Evolutionary conservation across 1,139 yeast genomes (phyloP).

Genomic region (Lodderomyces elongisporus): DNA sequence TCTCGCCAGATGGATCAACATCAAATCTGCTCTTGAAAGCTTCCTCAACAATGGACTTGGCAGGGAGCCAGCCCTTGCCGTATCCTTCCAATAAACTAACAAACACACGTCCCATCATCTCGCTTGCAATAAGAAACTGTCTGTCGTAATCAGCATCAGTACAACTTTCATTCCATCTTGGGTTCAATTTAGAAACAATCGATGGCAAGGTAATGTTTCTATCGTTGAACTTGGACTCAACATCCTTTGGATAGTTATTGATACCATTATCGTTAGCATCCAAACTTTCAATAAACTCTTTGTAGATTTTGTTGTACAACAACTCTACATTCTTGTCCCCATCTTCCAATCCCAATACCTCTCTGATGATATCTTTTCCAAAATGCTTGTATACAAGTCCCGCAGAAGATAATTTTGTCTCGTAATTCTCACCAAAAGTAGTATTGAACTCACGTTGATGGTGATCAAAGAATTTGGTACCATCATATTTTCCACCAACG

Average conservation of each 20-base stretch:
- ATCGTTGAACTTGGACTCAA: conserved; percentile 31
- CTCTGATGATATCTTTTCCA: conserved; percentile 71
- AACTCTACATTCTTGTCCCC: conserved; percentile 46
- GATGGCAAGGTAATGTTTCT: conserved; percentile 69
- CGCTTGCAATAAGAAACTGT: conserved; percentile 66
- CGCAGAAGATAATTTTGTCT: conserved; percentile 85
- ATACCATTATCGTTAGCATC: conserved; percentile 98
- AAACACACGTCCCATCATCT: conserved; percentile 79
- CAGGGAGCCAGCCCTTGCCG: conserved; percentile 90
- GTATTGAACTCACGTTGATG: conserved; percentile 70
- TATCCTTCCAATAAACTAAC: conserved; percentile 60
- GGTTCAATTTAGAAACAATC: conserved; percentile 70
- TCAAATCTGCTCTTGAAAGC: conserved; percentile 57
- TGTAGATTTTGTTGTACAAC: conserved; percentile 70
- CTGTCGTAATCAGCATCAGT: conserved; percentile 64
- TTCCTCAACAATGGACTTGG: conserved; percentile 67
- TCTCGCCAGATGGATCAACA: conserved; percentile 61
- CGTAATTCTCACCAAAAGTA: conserved; percentile 30
- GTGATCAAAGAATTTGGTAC: conserved; percentile 83
- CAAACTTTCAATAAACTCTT: conserved; percentile 81
- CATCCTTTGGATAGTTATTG: conserved; percentile 57
- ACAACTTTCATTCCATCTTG: conserved; percentile 70
- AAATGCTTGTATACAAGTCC: conserved; percentile 92
- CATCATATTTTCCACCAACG: conserved; percentile 92
- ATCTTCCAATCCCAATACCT: conserved; percentile 24